These are phyloP conservation scores for Dalechampia spathulata DNA, from an alignment of 441 rosid species.

Conservation along the genomic window DNA sequence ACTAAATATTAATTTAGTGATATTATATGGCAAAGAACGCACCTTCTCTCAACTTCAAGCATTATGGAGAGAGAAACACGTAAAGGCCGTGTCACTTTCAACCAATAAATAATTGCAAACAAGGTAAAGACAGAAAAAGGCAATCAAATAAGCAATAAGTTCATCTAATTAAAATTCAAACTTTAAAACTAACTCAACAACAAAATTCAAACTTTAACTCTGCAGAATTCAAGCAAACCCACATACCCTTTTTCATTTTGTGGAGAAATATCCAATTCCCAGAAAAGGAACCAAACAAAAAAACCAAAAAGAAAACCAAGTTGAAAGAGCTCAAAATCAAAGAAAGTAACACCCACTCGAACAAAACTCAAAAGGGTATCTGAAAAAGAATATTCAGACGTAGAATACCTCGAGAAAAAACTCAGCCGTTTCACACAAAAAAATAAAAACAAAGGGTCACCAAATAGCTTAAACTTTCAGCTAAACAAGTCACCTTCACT, in stretches of 20 bases:
- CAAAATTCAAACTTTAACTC: conserved; percentile 20
- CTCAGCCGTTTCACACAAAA: neutral
- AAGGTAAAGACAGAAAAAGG: neutral
- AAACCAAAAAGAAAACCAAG: too few relatives aligned
- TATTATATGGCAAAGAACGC: conserved; percentile 12
- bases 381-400: too few relatives aligned
- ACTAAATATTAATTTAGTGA: neutral
- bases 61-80: conserved; percentile 25
- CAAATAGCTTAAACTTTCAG: neutral
- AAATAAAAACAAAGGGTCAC: neutral
- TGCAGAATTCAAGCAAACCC: conserved; percentile 7
- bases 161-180: neutral
- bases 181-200: neutral
- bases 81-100: conserved; percentile 23
- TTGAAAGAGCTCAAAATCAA: too few relatives aligned
- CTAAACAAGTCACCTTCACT: too few relatives aligned
- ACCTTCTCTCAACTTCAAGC: conserved; percentile 10
- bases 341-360: too few relatives aligned
- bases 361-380: neutral
- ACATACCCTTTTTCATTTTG: neutral
- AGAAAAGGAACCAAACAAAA: too few relatives aligned
- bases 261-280: neutral
- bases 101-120: conserved; percentile 13
- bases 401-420: neutral
- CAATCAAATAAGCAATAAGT: neutral